phyloP scores from a whole-genome alignment of 768 basidiomycete genomes.

The Trametes coccinea region DNA sequence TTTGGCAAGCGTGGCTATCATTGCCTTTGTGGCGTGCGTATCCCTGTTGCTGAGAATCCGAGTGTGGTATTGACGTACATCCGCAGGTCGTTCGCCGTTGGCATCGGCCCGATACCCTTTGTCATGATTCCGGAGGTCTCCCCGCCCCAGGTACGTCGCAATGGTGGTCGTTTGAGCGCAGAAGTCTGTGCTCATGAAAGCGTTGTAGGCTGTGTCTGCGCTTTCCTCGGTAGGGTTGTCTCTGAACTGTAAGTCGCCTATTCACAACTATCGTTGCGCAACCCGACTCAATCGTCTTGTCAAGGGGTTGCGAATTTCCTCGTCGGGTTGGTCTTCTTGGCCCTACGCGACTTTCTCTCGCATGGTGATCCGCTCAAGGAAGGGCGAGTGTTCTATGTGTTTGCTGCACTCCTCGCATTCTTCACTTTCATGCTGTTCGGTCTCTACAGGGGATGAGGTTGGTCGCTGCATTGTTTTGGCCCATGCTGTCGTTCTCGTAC shows the following conservation, averaged over 20 bases:
- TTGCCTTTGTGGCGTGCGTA: conserved; percentile 78
- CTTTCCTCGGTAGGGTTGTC: conserved; percentile 76
- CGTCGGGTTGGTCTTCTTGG: conserved; percentile 84
- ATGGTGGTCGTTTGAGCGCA: too few species aligned
- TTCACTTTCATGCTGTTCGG: conserved; percentile 33
- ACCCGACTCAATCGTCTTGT: conserved; percentile 6
- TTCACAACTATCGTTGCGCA: background rate
- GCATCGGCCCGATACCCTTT: conserved; percentile 91
- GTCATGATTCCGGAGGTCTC: conserved; percentile 91
- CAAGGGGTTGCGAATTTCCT: conserved; percentile 84
- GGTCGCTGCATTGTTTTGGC: background rate
- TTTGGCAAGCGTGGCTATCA: conserved; percentile 71
- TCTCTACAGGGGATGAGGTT: conserved; percentile 29
- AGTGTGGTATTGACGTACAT: background rate
- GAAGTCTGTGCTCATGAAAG: background rate
- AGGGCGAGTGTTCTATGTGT: conserved; percentile 89
- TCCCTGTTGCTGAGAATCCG: background rate
- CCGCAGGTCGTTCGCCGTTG: conserved; percentile 79
- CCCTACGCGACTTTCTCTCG: conserved; percentile 74
- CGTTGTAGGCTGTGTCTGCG: conserved; percentile 70
- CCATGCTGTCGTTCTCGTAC: background rate
- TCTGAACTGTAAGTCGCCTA: conserved; percentile 55
- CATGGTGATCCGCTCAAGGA: conserved; percentile 60
- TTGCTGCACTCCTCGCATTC: conserved; percentile 55
- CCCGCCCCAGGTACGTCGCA: conserved; percentile 57